Base-by-base conservation (phyloP, 805 yeast genomes). In the Candida broadrunensis region DNA sequence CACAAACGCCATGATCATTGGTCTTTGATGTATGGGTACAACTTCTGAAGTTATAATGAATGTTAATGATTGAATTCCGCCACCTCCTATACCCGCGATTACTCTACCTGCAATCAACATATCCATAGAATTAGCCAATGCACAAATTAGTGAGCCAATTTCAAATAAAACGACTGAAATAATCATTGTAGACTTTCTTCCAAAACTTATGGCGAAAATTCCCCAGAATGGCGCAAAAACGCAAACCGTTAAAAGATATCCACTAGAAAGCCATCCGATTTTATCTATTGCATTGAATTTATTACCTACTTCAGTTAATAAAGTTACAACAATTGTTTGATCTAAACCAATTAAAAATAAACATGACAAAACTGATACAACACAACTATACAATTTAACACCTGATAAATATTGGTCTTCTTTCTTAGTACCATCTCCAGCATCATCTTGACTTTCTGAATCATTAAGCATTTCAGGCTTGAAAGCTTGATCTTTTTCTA, bases 71-170 rank as follows among this genome's bases (percentile, higher is more conserved):
- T 77, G 81, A 35, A 83, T 72, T 17, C 85, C 86, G 25, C 86
- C 83, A 9, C 82, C 88, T 13, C 90, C 91, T 25, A 80, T 54
- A 38, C 93, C 93, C 38, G 80, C 79, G 16, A 85, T 61, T 7
- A 78, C 82, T 50, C 95, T 71, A 1, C 88, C 90, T 3, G 81
- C 87, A 44, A 85, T 81, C 36, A 85, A 58, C 71, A 77, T 75
- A 39, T 72, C 64, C 80, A 85, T 81, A 25, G 69, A 65, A 15
- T 51, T 56, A 1, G 88, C 60, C 3, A 77, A 46, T 1, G 85
- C 90, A 42, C 76, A 64, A 6, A 83, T 60, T 39, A 82, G 62
- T 0, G 87, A 80, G 1, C 90, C 90, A 4, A 73, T 58, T 52
- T 79, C 81, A 52, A 83, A 83, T 2, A 84, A 48, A 1, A 72